Base-by-base conservation (phyloP, 176 grass and related monocot genomes). In the Coix lacrymajobi region DNA sequence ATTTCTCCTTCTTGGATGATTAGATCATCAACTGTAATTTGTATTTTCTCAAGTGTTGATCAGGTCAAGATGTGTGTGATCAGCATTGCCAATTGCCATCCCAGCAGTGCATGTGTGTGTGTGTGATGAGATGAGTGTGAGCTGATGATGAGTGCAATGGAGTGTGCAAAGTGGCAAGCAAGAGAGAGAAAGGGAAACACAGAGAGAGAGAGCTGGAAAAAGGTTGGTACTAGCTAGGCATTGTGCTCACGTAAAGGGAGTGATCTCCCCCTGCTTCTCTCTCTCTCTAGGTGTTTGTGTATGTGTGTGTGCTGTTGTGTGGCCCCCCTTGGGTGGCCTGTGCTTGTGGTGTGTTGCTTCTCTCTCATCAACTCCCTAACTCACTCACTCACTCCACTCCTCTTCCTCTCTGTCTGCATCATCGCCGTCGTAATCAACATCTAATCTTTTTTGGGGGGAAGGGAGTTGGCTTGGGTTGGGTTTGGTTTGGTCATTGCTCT, bases 241-340 rank as follows among this genome's bases (percentile, higher is more conserved):
- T 87, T 89, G 91, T 83, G 91, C 88, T 92, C 91, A 92, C 81
- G 84, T 92, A 87, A 92, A 89, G 91, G 72, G 72, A 79, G 77
- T 52, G 84, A 69, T 6, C 36, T 62, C 39, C 5, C 8, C 52
- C 30, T 11, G 0, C 40, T 15, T 46, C 8, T 52, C 43, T 69
- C 49, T 37, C 66, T 32, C 52, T 5, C 2, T 83, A 25, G 11
- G 6, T 74, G 41, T 48, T 77, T 75, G 45, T 66, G 57, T 80
- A 4, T 74, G 41, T 48, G 69, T 75, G 45, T 66, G 57, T 80
- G 84, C 40, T 80, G 71, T 54, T 80, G 22, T 74, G 69, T 86
- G 57, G 66, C 70, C 75, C 52, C 36, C 57, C 26, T 22, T 71
- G 52, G 52, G 52, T n/a, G 52, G 52, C 52, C 22, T 43, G 8